These are phyloP conservation scores for Lecanicillium sp. DNA, from an alignment of 2,329 filamentous ascomycete species.

Conservation along the genomic window DNA sequence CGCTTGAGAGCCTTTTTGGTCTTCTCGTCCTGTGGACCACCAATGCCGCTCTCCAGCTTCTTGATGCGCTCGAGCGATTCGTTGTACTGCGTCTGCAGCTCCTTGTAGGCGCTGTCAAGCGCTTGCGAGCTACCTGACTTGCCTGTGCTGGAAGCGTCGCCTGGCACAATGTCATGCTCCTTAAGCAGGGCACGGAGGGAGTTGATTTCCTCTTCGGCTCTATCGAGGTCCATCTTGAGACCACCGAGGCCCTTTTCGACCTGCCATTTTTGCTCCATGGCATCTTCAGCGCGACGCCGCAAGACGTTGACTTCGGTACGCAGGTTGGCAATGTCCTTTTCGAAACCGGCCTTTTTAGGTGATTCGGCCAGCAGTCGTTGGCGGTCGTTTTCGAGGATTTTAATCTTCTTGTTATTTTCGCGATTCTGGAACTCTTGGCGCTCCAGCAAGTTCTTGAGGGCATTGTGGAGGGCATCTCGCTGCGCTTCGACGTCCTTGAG, in stretches of 20 bases:
- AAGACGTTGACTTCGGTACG: slow-evolving; percentile 79
- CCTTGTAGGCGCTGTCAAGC: slow-evolving; percentile 64
- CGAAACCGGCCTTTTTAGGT: slow-evolving; percentile 70
- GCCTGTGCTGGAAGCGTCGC: slow-evolving; percentile 18
- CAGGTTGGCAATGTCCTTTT: slow-evolving; percentile 71
- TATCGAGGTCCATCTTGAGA: slow-evolving; percentile 93
- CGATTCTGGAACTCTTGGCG: slow-evolving; percentile 79
- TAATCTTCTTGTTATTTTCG: slow-evolving; percentile 76
- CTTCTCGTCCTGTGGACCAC: slow-evolving; percentile 41
- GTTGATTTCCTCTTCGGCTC: slow-evolving; percentile 84
- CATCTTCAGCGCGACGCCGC: slow-evolving; percentile 82
- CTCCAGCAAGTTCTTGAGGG: slow-evolving; percentile 76
- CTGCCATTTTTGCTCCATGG: slow-evolving; percentile 91
- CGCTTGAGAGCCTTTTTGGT: slow-evolving; percentile 55
- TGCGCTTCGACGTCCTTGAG: slow-evolving; percentile 92
- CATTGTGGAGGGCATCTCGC: slow-evolving; percentile 82
- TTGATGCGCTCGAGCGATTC: slow-evolving; percentile 61
- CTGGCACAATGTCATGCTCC: slow-evolving; percentile 76
- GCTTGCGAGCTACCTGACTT: slow-evolving; percentile 51
- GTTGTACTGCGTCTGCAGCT: slow-evolving; percentile 64
- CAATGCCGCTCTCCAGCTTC: slow-evolving; percentile 47
- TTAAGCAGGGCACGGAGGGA: slow-evolving; percentile 71
- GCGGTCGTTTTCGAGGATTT: slow-evolving; percentile 68
- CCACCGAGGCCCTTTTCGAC: slow-evolving; percentile 85
- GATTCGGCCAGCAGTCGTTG: slow-evolving; percentile 62